Percentiles rank a stretch among this genome's conserved stretches.
phyloP scores from a whole-genome alignment of 192 early-diverging fungal species.

The Backusella sp. region DNA sequence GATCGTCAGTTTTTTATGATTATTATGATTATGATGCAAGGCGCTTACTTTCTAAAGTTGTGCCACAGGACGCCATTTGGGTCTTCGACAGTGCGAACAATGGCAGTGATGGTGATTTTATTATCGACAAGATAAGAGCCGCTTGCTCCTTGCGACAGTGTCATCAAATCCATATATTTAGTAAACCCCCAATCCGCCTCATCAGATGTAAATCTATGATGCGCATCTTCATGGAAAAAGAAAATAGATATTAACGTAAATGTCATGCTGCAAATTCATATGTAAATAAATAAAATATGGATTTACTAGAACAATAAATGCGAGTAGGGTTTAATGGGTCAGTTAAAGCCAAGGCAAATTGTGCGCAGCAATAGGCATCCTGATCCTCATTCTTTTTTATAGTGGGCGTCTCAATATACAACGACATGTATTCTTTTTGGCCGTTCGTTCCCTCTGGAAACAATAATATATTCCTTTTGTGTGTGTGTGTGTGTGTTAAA shows the following conservation, averaged over 20 bases:
- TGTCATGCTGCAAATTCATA: background rate
- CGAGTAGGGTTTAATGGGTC: conserved; percentile 68
- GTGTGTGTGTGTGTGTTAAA: background rate
- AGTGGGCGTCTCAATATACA: conserved; percentile 68
- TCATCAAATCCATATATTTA: conserved; percentile 58
- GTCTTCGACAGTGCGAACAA: conserved; percentile 78
- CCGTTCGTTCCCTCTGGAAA: conserved; percentile 86
- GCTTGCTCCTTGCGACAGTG: conserved; percentile 30
- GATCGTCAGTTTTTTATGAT: background rate
- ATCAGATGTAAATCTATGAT: conserved; percentile 80
- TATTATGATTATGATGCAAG: background rate
- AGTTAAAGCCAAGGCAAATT: conserved; percentile 74
- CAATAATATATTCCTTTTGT: conserved; percentile 78
- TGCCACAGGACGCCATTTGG: conserved; percentile 94
- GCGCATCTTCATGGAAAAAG: conserved; percentile 34
- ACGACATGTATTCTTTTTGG: conserved; percentile 60
- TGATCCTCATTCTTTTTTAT: conserved; percentile 63
- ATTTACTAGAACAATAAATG: conserved; percentile 40
- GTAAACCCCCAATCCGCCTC: conserved; percentile 97
- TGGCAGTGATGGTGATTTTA: conserved; percentile 61
- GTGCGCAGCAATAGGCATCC: conserved; percentile 80
- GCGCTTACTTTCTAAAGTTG: conserved; percentile 76
- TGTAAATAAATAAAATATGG: background rate
- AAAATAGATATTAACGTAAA: background rate
- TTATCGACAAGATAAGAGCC: conserved; percentile 68